phyloP scores from a whole-genome alignment of 345 rosid genomes.

The Eutrema yunnanense region DNA sequence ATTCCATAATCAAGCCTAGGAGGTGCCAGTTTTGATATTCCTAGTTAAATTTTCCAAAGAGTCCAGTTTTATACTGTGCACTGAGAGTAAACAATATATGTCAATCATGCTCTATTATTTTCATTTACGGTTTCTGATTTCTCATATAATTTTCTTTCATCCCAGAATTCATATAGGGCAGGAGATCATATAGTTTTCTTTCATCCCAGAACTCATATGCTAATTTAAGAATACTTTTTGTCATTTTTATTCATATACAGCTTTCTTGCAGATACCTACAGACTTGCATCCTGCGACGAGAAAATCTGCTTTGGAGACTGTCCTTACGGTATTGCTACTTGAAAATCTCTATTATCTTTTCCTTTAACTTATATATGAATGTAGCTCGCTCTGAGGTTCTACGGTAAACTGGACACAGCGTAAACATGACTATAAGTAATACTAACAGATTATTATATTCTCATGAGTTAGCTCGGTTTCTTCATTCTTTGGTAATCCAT shows the following conservation, averaged over 20 bases:
- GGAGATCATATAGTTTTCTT: not conserved
- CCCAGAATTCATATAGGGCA: not conserved
- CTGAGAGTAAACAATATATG: not conserved
- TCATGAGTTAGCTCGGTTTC: not conserved
- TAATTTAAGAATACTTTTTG: not conserved
- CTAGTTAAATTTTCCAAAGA: not conserved
- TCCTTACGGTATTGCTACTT: slow-evolving; percentile 67
- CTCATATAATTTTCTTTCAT: not conserved
- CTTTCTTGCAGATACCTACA: slow-evolving; percentile 72
- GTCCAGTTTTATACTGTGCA: not conserved
- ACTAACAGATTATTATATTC: not conserved
- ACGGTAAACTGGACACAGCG: not conserved
- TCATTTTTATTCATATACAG: not conserved
- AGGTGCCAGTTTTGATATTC: not conserved
- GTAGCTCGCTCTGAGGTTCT: not conserved
- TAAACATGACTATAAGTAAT: not conserved
- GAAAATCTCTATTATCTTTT: slow-evolving; percentile 3
- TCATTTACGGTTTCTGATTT: not conserved
- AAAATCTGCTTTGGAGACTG: slow-evolving; percentile 93
- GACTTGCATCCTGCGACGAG: slow-evolving; percentile 90
- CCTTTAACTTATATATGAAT: not conserved
- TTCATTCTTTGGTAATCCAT: not conserved
- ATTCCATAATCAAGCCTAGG: not conserved
- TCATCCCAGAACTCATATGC: not conserved
- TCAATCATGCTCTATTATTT: not conserved